Evolutionary conservation across 257 asterid genomes (phyloP).

Genomic region (Eustoma russellianum): DNA sequence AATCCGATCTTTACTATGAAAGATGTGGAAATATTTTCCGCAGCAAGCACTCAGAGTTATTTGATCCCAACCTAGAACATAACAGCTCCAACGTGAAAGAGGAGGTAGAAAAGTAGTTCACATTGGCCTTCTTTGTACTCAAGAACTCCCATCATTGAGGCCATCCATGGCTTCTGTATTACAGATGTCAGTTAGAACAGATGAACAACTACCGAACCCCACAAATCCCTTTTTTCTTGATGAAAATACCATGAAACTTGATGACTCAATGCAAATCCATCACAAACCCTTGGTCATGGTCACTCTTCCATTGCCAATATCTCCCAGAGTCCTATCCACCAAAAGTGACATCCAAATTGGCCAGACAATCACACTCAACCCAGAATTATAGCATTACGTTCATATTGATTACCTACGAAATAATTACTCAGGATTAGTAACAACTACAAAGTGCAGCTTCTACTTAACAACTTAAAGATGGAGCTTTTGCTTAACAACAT

Average conservation of each 20-base stretch:
- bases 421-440: too few species aligned
- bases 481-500: too few species aligned
- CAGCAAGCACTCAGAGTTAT: constrained; percentile 15
- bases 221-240: constrained; percentile 31
- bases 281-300: not conserved
- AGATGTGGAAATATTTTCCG: constrained; percentile 36
- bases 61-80: constrained; percentile 31
- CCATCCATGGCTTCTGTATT: constrained; percentile 28
- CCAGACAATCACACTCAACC: not conserved
- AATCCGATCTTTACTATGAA: constrained; percentile 5
- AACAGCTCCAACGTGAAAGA: constrained; percentile 6
- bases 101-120: constrained; percentile 24
- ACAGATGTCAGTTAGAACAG: constrained; percentile 25
- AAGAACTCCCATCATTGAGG: constrained; percentile 20
- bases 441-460: too few species aligned
- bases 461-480: too few species aligned
- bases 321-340: constrained; percentile 28
- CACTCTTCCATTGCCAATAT: constrained; percentile 22
- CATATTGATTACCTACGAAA: too few species aligned
- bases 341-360: constrained; percentile 14
- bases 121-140: constrained; percentile 31
- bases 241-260: constrained; percentile 29
- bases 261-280: constrained; percentile 15
- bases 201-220: constrained; percentile 24
- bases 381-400: not conserved